phyloP scores from a whole-genome alignment of 208 protist genomes.

The Trypanosoma lewisi region DNA sequence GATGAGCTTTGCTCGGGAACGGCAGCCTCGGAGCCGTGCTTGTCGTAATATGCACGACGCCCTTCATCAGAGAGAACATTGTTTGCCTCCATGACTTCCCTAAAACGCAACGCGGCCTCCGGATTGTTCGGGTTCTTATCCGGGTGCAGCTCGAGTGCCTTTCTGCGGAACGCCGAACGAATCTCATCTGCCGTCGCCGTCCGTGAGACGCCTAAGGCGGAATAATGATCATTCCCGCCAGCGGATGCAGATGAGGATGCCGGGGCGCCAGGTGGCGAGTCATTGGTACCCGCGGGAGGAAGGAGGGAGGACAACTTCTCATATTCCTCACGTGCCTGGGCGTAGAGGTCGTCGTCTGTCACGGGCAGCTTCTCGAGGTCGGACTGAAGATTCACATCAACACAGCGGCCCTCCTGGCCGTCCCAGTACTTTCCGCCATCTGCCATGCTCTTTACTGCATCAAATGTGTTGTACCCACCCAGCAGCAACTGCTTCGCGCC shows the following conservation, averaged over 20 bases:
- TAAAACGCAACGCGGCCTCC: constrained; percentile 44
- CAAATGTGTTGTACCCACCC: constrained; percentile 42
- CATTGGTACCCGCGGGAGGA: neutral
- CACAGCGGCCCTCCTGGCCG: constrained; percentile 38
- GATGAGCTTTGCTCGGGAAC: neutral
- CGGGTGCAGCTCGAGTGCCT: constrained; percentile 63
- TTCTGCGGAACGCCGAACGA: constrained; percentile 49
- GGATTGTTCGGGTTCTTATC: constrained; percentile 65
- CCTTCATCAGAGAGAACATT: constrained; percentile 56
- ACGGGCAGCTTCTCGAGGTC: constrained; percentile 35
- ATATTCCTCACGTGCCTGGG: constrained; percentile 25
- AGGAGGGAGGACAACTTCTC: neutral
- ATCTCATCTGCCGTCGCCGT: constrained; percentile 52
- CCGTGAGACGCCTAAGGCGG: constrained; percentile 39
- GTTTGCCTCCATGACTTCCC: constrained; percentile 64
- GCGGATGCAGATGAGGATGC: neutral
- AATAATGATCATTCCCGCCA: constrained; percentile 39
- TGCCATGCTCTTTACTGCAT: constrained; percentile 32
- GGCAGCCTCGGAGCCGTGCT: constrained; percentile 24
- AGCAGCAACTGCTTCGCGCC: constrained; percentile 35
- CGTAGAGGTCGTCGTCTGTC: constrained; percentile 48
- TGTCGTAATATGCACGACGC: constrained; percentile 56
- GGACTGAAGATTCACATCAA: constrained; percentile 34
- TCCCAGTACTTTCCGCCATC: constrained; percentile 50
- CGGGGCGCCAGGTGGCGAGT: neutral